These are phyloP conservation scores for Erythrobasidium hasegawianum DNA, from an alignment of 1,284 basidiomycete species.

Conservation along the genomic window DNA sequence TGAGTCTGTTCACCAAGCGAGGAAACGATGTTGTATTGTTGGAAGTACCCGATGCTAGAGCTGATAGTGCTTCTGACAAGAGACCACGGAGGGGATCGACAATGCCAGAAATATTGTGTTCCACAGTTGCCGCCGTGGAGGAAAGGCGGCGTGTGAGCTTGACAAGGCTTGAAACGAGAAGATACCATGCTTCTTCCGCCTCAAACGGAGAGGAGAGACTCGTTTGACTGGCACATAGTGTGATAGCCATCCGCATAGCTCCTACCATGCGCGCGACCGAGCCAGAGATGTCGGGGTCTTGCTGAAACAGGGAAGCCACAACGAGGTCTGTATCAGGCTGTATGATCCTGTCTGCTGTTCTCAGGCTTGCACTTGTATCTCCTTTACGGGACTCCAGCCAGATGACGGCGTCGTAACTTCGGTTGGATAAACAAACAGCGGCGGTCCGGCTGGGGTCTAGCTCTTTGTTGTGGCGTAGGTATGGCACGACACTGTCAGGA, in stretches of 20 bases:
- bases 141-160: slow-evolving; percentile 70
- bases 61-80: slow-evolving; percentile 78
- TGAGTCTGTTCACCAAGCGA: slow-evolving; percentile 80
- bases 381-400: slow-evolving; percentile 73
- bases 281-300: slow-evolving; percentile 4
- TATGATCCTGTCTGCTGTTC: slow-evolving; percentile 63
- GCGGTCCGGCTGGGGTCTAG: neutral
- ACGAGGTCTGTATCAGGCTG: slow-evolving; percentile 58
- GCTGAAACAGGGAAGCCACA: slow-evolving; percentile 51
- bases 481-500: slow-evolving; percentile 62
- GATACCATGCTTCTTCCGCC: slow-evolving; percentile 69
- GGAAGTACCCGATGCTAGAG: slow-evolving; percentile 76
- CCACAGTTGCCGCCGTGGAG: slow-evolving; percentile 37
- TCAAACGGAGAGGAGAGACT: neutral
- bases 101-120: neutral
- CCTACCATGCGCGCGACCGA: slow-evolving; percentile 51
- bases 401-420: slow-evolving; percentile 70
- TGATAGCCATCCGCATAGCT: slow-evolving; percentile 47
- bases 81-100: slow-evolving; percentile 53
- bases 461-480: slow-evolving; percentile 54
- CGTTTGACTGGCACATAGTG: slow-evolving; percentile 39
- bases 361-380: slow-evolving; percentile 62
- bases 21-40: slow-evolving; percentile 84
- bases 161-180: slow-evolving; percentile 74
- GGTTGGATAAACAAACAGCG: slow-evolving; percentile 62